Percentiles rank a stretch among this genome's conserved stretches.
Conservation (phyloP, 306 rosid species). For the Coriaria nepalensis region DNA sequence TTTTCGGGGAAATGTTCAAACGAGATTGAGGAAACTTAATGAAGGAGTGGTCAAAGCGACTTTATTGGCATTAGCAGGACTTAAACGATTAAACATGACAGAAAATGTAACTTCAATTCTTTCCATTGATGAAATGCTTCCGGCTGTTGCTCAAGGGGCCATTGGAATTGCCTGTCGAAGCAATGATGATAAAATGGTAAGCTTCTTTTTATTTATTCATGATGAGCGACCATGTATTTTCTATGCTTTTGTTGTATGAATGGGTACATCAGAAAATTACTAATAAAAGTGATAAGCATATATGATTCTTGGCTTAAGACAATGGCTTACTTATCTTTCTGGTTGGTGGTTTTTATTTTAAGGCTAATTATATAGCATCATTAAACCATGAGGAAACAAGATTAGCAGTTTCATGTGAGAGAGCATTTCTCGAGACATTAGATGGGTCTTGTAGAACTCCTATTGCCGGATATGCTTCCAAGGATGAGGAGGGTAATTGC, state of each 20-base stretch:
- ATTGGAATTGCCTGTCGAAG: slow-evolving; percentile 54
- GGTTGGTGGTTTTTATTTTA: slow-evolving; percentile 13
- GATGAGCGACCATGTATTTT: too few relatives aligned
- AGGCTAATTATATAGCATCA: slow-evolving; percentile 63
- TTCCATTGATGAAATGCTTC: slow-evolving; percentile 51
- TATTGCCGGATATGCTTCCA: slow-evolving; percentile 75
- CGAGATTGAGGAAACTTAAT: slow-evolving; percentile 64
- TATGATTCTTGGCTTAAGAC: too few relatives aligned
- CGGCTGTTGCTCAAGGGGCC: slow-evolving; percentile 65
- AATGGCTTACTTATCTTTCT: neutral
- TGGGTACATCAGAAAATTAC: too few relatives aligned
- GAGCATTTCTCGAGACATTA: slow-evolving; percentile 61
- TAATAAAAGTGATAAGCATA: too few relatives aligned
- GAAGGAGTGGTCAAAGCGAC: slow-evolving; percentile 95
- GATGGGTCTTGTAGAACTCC: slow-evolving; percentile 94
- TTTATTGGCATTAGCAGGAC: slow-evolving; percentile 88
- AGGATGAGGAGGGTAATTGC: slow-evolving; percentile 57
- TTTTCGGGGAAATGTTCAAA: slow-evolving; percentile 94
- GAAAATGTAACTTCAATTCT: slow-evolving; percentile 41
- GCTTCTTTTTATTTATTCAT: slow-evolving; percentile 9
- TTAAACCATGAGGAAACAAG: slow-evolving; percentile 83
- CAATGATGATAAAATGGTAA: slow-evolving; percentile 59
- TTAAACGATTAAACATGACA: slow-evolving; percentile 59
- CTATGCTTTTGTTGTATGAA: too few relatives aligned
- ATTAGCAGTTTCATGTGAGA: slow-evolving; percentile 67